Evolutionary conservation across 805 yeast genomes (phyloP), one percentile per base, ranked within the genome.

Genomic region (Candida xiaguanensis): DNA sequence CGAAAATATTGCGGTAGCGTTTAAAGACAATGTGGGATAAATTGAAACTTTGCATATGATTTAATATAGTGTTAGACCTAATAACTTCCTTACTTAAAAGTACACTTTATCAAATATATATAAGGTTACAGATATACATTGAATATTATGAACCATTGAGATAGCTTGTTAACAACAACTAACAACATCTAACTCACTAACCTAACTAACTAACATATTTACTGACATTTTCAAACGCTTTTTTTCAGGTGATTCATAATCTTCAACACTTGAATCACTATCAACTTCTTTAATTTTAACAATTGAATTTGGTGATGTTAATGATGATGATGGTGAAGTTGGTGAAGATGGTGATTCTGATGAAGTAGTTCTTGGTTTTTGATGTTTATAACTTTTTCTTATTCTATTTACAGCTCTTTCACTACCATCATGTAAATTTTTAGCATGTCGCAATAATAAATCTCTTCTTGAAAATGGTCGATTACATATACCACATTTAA

Each of bases 381-480:
- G 37, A 46, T 59, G 52, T 44, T 60, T 61, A 42, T 56, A 56
- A 58, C 56, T 63, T 48, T 65, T 67, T 32, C 74, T 52, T 29
- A 68, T 63, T 34, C 74, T 56, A 38, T 63, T 58, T n/a, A 68
- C 69, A 8, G 73, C 70, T 45, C 57, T 40, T 46, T 68, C 74
- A 40, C 63, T 58, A 11, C 74, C 74, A 41, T 64, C 58, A 40
- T 68, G 74, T 35, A 68, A 55, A 46, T 68, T 68, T 43, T 68
- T 68, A 12, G 74, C 74, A 45, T 68, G 74, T 36, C 74, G 49
- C 36, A 68, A 53, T 26, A 67, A 56, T 42, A 68, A 59, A 48
- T 68, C 74, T 39, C 74, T 46, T 44, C 74, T 56, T 4, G 66
- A 58, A 39, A 68, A 68, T 5, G 74, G 70, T 35, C 74, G 54